These are phyloP conservation scores for Myxozyma neglecta DNA, from an alignment of 805 yeast species.

Conservation along the genomic window DNA sequence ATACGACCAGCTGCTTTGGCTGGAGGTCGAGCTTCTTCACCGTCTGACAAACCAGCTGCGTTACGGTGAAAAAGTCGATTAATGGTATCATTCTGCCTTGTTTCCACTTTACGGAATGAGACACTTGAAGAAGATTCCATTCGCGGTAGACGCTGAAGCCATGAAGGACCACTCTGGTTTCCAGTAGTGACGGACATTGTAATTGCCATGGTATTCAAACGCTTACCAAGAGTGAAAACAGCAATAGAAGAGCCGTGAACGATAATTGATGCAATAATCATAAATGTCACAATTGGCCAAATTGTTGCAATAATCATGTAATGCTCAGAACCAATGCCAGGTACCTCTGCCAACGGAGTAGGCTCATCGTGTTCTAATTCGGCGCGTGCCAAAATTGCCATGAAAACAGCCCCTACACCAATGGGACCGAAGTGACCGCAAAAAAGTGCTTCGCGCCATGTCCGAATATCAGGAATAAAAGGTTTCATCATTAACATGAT, in stretches of 20 bases:
- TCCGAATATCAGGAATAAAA: slow-evolving; percentile 78
- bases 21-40: slow-evolving; percentile 18
- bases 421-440: slow-evolving; percentile 97
- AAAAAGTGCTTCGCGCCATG: slow-evolving; percentile 92
- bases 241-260: slow-evolving; percentile 95
- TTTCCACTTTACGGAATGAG: slow-evolving; percentile 81
- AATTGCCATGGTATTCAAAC: slow-evolving; percentile 86
- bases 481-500: slow-evolving; percentile 75
- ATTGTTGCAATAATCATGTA: slow-evolving; percentile 61
- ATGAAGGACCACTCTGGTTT: slow-evolving; percentile 61
- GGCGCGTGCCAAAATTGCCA: slow-evolving; percentile 73
- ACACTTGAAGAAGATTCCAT: slow-evolving; percentile 75
- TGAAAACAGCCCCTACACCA: slow-evolving; percentile 91
- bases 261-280: slow-evolving; percentile 76
- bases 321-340: slow-evolving; percentile 53
- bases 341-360: slow-evolving; percentile 54
- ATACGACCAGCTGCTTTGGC: slow-evolving; percentile 30
- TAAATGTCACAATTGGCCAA: slow-evolving; percentile 83
- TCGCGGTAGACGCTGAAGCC: slow-evolving; percentile 85
- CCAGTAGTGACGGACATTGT: slow-evolving; percentile 84
- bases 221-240: slow-evolving; percentile 72
- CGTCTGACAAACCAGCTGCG: slow-evolving; percentile 1
- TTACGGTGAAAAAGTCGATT: slow-evolving; percentile 20
- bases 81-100: slow-evolving; percentile 44
- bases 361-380: slow-evolving; percentile 61